Evolutionary conservation across 208 protist species (phyloP).

Genomic region (Crithidia sp.): DNA sequence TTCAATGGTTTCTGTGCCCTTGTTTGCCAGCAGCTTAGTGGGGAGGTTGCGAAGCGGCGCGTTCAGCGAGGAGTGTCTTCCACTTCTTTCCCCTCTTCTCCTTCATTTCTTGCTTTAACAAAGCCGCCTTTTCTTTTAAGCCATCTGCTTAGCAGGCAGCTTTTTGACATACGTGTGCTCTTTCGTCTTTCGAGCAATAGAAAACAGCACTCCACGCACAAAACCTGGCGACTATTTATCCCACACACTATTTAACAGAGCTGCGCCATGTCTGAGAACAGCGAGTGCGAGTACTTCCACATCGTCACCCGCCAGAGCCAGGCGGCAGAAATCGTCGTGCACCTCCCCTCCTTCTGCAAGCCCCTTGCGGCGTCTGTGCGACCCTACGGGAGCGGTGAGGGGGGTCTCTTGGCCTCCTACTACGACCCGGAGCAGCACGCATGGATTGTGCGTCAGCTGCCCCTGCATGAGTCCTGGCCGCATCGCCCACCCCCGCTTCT

Average conservation of each 20-base stretch:
- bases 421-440: slow-evolving; percentile 48
- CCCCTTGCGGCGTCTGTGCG: slow-evolving; percentile 44
- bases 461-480: slow-evolving; percentile 28
- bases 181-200: no score
- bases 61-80: no score
- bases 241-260: no score
- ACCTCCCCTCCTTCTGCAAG: slow-evolving; percentile 40
- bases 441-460: slow-evolving; percentile 62
- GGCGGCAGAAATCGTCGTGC: slow-evolving; percentile 32
- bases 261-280: not conserved
- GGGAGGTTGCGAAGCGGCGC: no score
- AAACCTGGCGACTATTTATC: no score
- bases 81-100: no score
- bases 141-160: no score
- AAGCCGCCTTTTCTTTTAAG: no score
- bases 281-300: slow-evolving; percentile 24
- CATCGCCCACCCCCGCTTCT: slow-evolving; percentile 28
- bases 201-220: not conserved
- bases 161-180: no score
- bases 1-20: no score
- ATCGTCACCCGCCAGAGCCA: slow-evolving; percentile 37
- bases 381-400: slow-evolving; percentile 24
- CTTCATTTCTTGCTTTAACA: no score
- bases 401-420: slow-evolving; percentile 61
- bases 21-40: no score